These are phyloP conservation scores for Dentipellis fragilis DNA, from an alignment of 768 basidiomycete species.

Conservation along the genomic window DNA sequence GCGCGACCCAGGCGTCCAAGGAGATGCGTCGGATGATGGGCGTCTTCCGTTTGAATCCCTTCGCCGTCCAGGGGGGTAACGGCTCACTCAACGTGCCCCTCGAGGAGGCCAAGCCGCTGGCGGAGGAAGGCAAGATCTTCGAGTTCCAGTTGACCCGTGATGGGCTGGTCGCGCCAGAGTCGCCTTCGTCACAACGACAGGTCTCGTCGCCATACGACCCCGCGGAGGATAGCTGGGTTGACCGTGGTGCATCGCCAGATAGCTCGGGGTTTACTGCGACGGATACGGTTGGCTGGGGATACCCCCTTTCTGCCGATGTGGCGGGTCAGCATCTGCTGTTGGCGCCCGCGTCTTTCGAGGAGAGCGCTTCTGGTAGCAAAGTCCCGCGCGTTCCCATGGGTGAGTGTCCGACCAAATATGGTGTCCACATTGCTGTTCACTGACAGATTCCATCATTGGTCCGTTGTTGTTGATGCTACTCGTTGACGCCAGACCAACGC, in stretches of 20 bases:
- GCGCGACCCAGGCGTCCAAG: conserved; percentile 62
- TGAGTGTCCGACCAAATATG: too few species aligned
- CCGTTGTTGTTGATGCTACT: too few species aligned
- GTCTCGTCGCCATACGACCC: not conserved
- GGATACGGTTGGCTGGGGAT: conserved; percentile 6
- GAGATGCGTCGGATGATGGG: conserved; percentile 73
- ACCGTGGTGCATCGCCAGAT: conserved; percentile 5
- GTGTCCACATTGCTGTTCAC: too few species aligned
- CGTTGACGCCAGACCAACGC: too few species aligned
- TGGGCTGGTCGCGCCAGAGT: conserved; percentile 6
- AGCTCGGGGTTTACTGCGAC: not conserved
- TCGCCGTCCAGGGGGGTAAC: conserved; percentile 30
- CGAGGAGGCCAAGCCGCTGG: conserved; percentile 13
- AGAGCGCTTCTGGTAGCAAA: too few species aligned
- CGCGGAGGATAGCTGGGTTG: conserved; percentile 8
- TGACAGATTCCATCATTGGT: too few species aligned
- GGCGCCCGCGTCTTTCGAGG: conserved; percentile 8
- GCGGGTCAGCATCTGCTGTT: conserved; percentile 8
- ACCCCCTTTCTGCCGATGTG: conserved; percentile 11
- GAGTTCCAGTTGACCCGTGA: conserved; percentile 12
- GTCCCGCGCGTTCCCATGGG: too few species aligned
- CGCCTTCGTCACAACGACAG: conserved; percentile 8
- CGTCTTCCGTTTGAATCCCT: conserved; percentile 68
- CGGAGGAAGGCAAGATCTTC: conserved; percentile 12
- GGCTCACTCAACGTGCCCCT: conserved; percentile 1